phyloP scores from a whole-genome alignment of 1,284 basidiomycete species.

The Nidula niveotomentosa region DNA sequence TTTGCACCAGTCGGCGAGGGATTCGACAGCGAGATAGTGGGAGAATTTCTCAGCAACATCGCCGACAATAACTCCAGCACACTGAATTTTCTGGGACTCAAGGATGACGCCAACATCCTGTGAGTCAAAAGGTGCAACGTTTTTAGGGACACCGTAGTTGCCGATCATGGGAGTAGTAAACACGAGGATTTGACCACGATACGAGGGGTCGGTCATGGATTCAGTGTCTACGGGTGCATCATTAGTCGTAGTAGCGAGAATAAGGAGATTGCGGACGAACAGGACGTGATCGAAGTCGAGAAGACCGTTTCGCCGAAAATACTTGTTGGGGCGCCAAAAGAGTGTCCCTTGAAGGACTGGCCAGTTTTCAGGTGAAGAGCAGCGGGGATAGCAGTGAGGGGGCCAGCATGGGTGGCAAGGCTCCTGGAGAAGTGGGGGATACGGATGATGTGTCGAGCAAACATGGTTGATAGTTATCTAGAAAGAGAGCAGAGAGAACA shows the following conservation, averaged over 20 bases:
- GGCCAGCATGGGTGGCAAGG: slow-evolving; percentile 64
- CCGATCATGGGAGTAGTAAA: slow-evolving; percentile 99
- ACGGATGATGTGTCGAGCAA: slow-evolving; percentile 52
- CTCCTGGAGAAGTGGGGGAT: slow-evolving; percentile 52
- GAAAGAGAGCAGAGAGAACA: slow-evolving; percentile 72
- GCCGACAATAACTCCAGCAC: slow-evolving; percentile 90
- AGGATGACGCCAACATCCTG: slow-evolving; percentile 90
- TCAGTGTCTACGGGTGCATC: slow-evolving; percentile 75
- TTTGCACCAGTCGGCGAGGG: slow-evolving; percentile 91
- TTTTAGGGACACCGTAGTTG: slow-evolving; percentile 95
- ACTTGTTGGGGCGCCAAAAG: slow-evolving; percentile 89
- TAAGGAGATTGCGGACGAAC: slow-evolving; percentile 41
- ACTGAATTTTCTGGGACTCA: slow-evolving; percentile 90
- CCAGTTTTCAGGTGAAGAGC: slow-evolving; percentile 93
- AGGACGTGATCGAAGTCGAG: slow-evolving; percentile 98
- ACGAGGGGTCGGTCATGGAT: slow-evolving; percentile 99
- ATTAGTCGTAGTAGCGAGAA: neutral
- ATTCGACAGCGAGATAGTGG: slow-evolving; percentile 94
- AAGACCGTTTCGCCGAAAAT: slow-evolving; percentile 98
- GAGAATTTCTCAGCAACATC: slow-evolving; percentile 96
- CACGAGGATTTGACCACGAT: slow-evolving; percentile 96
- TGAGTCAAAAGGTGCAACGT: slow-evolving; percentile 72
- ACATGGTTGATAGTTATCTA: slow-evolving; percentile 51
- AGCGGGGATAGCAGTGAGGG: slow-evolving; percentile 64
- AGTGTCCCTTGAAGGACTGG: slow-evolving; percentile 86